A percentile compares a stretch with the other conserved stretches of the same genome.
Evolutionary conservation across 2,329 filamentous ascomycete genomes (phyloP).

Genomic region (Alternaria burnsii): DNA sequence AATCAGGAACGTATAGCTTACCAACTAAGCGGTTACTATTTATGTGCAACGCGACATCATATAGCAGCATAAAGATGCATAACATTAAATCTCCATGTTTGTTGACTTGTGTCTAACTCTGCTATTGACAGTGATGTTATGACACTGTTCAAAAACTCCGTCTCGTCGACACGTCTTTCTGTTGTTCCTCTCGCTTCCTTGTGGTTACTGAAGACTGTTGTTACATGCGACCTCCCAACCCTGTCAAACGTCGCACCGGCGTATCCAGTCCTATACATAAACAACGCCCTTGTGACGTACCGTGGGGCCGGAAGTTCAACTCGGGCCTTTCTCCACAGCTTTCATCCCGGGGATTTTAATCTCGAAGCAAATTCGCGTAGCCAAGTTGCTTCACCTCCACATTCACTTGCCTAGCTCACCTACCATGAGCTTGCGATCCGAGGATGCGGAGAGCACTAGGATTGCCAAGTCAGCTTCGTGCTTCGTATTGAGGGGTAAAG

Average conservation of each 20-base stretch:
- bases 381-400: conserved; percentile 27
- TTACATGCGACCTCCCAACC: conserved; percentile 26
- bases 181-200: conserved; percentile 17
- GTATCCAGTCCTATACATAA: conserved; percentile 40
- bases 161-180: conserved; percentile 31
- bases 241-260: conserved; percentile 42
- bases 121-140: conserved; percentile 17
- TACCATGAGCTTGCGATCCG: conserved; percentile 84
- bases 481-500: conserved; percentile 9
- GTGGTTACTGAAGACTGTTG: conserved; percentile 1
- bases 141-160: conserved; percentile 24
- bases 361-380: conserved; percentile 30
- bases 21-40: conserved; percentile 15
- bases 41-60: conserved; percentile 26
- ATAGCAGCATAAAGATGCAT: conserved; percentile 33
- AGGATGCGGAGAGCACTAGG: conserved; percentile 85
- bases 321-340: conserved; percentile 35
- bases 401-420: conserved; percentile 77
- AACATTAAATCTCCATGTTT: conserved; percentile 24
- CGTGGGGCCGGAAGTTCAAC: conserved; percentile 24
- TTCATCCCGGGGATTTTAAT: conserved; percentile 32
- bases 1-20: conserved; percentile 29
- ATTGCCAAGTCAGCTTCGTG: conserved; percentile 42
- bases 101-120: conserved; percentile 18
- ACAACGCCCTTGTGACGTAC: conserved; percentile 35